A percentile compares a stretch with the other conserved stretches of the same genome.
phyloP scores from a whole-genome alignment of 2,329 filamentous ascomycete genomes.

The Furcasterigmium furcatum region DNA sequence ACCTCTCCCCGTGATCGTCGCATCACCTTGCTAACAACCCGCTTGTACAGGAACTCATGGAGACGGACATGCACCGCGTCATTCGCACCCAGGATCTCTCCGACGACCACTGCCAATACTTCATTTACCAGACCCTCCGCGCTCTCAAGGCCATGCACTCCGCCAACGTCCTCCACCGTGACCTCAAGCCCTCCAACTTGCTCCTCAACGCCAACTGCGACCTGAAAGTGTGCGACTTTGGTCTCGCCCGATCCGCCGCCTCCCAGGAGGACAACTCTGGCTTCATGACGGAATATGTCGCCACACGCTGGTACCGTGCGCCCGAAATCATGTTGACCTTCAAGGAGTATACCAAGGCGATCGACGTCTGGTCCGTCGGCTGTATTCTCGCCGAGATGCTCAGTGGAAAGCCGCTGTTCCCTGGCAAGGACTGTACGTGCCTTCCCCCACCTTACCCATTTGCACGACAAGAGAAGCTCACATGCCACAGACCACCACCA shows the following conservation, averaged over 20 bases:
- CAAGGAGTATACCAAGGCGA: conserved; percentile 99
- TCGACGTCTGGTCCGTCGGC: conserved; percentile 98
- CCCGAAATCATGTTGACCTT: conserved; percentile 99
- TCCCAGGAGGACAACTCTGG: conserved; percentile 99
- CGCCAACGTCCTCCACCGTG: conserved; percentile 94
- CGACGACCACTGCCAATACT: conserved; percentile 99
- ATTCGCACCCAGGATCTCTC: conserved; percentile 98
- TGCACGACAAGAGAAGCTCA: not conserved
- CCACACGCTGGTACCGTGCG: conserved; percentile 97
- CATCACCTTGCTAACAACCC: conserved; percentile 11
- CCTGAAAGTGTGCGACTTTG: conserved; percentile 98
- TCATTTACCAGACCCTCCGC: conserved; percentile 98
- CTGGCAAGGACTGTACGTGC: conserved; percentile 89
- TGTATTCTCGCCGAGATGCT: conserved; percentile 99
- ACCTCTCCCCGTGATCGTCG: not conserved
- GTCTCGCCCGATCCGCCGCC: conserved; percentile 89
- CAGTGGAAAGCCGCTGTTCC: conserved; percentile 96
- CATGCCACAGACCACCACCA: conserved; percentile 80
- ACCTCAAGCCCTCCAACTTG: conserved; percentile 95
- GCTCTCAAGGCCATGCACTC: conserved; percentile 99
- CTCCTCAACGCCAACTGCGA: conserved; percentile 98
- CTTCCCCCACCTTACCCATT: not conserved
- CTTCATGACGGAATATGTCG: conserved; percentile 99
- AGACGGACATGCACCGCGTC: conserved; percentile 99
- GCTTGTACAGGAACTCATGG: conserved; percentile 80